These are phyloP conservation scores for Neurospora sp. DNA, from an alignment of 2,329 filamentous ascomycete genomes.

Conservation along the genomic window DNA sequence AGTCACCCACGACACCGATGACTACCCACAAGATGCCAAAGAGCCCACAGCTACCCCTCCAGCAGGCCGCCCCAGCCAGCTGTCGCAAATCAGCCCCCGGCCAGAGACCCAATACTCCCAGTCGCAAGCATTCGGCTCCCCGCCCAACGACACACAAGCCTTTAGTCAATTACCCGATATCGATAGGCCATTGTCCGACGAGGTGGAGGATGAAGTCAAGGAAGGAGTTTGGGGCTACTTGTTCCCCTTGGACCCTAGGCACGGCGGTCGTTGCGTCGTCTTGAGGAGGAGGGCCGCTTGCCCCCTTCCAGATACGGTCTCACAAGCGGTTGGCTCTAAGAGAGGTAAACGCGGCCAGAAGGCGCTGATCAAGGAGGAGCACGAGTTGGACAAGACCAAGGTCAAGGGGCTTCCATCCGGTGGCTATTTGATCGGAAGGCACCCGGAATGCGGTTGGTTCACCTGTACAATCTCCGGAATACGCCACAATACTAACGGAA, in stretches of 20 bases:
- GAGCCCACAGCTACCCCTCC: conserved; percentile 64
- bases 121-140: conserved; percentile 25
- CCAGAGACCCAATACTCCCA: conserved; percentile 36
- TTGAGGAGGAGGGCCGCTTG: conserved; percentile 66
- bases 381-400: conserved; percentile 53
- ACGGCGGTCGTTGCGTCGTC: conserved; percentile 56
- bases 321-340: conserved; percentile 23
- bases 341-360: conserved; percentile 32
- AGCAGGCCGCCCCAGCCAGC: conserved; percentile 46
- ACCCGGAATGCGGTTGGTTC: conserved; percentile 80
- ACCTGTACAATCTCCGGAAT: conserved; percentile 5
- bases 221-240: conserved; percentile 96
- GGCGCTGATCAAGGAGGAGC: conserved; percentile 42
- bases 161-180: conserved; percentile 44
- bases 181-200: conserved; percentile 61
- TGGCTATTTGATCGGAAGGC: conserved; percentile 84
- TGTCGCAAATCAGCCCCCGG: conserved; percentile 35
- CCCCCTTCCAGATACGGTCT: conserved; percentile 42
- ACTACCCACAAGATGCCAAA: conserved; percentile 41
- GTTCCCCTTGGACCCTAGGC: conserved; percentile 64
- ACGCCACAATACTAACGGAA: conserved; percentile 9
- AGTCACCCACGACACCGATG: conserved; percentile 58
- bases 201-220: conserved; percentile 71
- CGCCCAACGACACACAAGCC: conserved; percentile 55
- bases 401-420: conserved; percentile 54